Base-by-base conservation (phyloP, 805 yeast species). In the Pichia kluyveri region DNA sequence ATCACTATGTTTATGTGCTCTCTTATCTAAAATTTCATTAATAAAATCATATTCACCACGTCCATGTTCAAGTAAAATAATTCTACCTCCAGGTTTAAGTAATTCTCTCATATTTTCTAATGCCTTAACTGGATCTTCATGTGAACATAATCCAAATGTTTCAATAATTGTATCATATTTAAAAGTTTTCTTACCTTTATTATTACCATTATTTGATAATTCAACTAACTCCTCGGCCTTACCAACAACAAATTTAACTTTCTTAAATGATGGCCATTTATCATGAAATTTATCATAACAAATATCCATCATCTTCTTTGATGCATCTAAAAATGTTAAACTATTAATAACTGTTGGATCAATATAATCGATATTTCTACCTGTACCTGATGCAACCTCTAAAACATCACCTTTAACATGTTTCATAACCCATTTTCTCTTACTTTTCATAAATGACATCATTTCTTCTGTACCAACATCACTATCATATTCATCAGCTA, bases 301-400 rank as follows among this genome's bases (percentile, higher is more conserved):
- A 12, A 82, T 73, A 55, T 84, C 86, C 69, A 93, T 80, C 99
- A 93, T 93, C 49, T 83, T 80, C 41, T 71, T 62, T 0, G 97
- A 85, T 1, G 96, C 76, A 63, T 93, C 99, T 43, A 90, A 66
- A 56, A 86, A 87, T 0, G 98, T 91, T 38, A 87, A 76, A 0
- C 96, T 84, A 43, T 75, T 72, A 31, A 91, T 68, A 28, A 69
- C 61, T 1, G 76, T 71, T 19, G 81, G 76, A 46, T 82, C 75
- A 56, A 88, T 66, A 61, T 83, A 90, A 43, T 83, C 81, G 48
- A 91, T 76, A 61, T 93, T 93, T 65, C 98, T 76, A 8, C 99
- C 98, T 0, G 99, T 93, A 50, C 99, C 99, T 60, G 95, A 86
- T 0, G 97, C 83, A 11, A 91, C 93, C 65, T 93, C 99, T 48